A percentile compares a stretch with the other conserved stretches of the same genome.
phyloP scores from a whole-genome alignment of 1,284 basidiomycete species.

The Grifola frondosa region DNA sequence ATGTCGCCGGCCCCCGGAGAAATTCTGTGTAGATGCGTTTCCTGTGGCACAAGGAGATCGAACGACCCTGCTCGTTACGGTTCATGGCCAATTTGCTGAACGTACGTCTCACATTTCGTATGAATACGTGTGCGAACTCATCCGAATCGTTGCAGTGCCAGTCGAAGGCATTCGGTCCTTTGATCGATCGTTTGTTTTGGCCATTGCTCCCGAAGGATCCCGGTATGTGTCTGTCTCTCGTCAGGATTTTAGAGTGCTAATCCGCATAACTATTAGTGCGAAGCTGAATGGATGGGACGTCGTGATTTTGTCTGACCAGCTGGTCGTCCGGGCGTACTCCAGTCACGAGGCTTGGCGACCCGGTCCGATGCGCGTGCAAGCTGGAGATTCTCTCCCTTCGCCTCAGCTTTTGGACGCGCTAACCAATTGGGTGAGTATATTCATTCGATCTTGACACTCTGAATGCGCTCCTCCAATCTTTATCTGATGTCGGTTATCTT shows the following conservation, averaged over 20 bases:
- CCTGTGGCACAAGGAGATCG: conserved; percentile 64
- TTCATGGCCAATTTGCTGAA: conserved; percentile 94
- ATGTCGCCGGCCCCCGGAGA: conserved; percentile 70
- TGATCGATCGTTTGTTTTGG: conserved; percentile 88
- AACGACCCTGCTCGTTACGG: conserved; percentile 72
- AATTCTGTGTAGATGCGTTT: conserved; percentile 91
- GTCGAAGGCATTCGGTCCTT: conserved; percentile 81
- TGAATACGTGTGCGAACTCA: conserved; percentile 3
- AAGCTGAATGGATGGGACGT: conserved; percentile 87
- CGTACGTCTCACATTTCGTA: conserved; percentile 47
- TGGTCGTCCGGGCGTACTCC: conserved; percentile 82
- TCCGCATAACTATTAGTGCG: conserved; percentile 49
- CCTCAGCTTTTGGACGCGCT: conserved; percentile 50
- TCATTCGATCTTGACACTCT: conserved; percentile 8
- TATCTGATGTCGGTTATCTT: conserved; percentile 7
- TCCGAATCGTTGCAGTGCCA: conserved; percentile 22
- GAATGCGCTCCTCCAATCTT: too few species aligned
- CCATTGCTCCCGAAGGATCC: conserved; percentile 78
- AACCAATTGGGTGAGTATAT: conserved; percentile 52
- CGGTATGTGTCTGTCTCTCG: conserved; percentile 49
- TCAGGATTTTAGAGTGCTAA: not conserved
- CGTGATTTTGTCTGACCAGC: conserved; percentile 85
- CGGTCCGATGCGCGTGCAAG: conserved; percentile 70
- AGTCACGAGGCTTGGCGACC: conserved; percentile 77
- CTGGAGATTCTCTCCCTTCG: conserved; percentile 33